A percentile compares a stretch with the other conserved stretches of the same genome.
These are phyloP conservation scores for Beta corolliflora DNA, from an alignment of 179 eudicot genomes.

Conservation along the genomic window DNA sequence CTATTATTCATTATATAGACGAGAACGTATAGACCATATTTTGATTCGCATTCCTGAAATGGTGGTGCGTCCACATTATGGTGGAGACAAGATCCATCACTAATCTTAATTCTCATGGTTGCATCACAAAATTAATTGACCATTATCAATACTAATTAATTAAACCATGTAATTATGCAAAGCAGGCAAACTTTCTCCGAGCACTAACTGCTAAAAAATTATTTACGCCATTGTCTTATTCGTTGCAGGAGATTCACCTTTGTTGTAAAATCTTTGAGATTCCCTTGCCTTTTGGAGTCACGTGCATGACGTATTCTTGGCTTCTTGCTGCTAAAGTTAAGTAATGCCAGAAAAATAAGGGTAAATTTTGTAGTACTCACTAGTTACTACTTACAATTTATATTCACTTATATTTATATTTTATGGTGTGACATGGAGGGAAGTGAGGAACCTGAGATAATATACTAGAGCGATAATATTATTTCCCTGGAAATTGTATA, in stretches of 20 bases:
- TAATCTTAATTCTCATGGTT: conserved; percentile 29
- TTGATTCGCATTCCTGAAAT: conserved; percentile 9
- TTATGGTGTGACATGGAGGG: no score
- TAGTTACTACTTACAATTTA: no score
- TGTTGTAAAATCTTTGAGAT: conserved; percentile 32
- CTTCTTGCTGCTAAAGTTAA: conserved; percentile 18
- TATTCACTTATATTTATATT: no score
- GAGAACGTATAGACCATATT: not conserved
- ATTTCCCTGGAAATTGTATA: no score
- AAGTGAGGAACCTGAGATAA: no score
- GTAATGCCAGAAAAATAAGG: not conserved
- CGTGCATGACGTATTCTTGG: conserved; percentile 30
- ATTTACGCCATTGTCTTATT: conserved; percentile 14
- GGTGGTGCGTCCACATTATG: conserved; percentile 23
- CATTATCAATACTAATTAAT: conserved; percentile 4
- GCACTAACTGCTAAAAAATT: conserved; percentile 13
- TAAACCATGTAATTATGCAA: conserved; percentile 22
- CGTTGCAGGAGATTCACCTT: conserved; percentile 31
- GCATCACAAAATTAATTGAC: conserved; percentile 24
- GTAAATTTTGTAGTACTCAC: not conserved
- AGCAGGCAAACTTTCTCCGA: conserved; percentile 19
- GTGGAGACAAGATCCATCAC: conserved; percentile 32
- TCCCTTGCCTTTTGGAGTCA: conserved; percentile 31
- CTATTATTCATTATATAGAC: not conserved
- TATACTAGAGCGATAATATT: no score